Evolutionary conservation across 352 stramenopile species (phyloP), one percentile per base, ranked within the genome.

Genomic region (Phytophthora foliorum): DNA sequence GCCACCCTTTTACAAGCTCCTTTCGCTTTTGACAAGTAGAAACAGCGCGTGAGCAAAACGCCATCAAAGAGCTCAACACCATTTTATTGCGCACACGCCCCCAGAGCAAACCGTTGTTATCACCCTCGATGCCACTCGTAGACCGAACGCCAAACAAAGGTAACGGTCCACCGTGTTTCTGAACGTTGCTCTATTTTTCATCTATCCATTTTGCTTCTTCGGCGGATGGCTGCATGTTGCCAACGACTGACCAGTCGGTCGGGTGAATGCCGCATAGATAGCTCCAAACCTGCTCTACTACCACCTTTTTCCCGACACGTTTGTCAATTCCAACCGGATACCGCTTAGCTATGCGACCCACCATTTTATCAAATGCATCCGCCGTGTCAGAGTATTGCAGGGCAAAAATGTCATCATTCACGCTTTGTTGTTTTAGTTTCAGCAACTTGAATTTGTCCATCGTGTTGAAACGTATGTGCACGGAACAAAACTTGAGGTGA

Each of bases 401-500:
- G 32, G 25, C 14, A 1, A 41, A 51, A 25, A 56, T 51, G 24
- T 60, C 50, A 16, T 50, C 22, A 9, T 67, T 60, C 19, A 67
- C 51, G 16, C 14, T 21, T 22, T 59, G 22, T 22, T 32, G 1
- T 17, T 59, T 58, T 6, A 60, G 24, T 14, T 50, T 61, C 8
- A 61, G 21, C 16, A 41, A 25, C 44, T 61, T 50, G 19, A 69
- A 69, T 21, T 57, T 69, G 22, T 58, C 21, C n/a, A 52, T 57
- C 0, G 44, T 63, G 11, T 69, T 69, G n/a, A 69, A 69, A 8
- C 50, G 29, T 8, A 62, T 50, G 19, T 68, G 51, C 1, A 62
- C n/a, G 2, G 16, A 32, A n/a, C 41, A 68, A 22, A 68, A 57
- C 31, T 46, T 68, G 3, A 66, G 6, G 4, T 55, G 36, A 3